A percentile compares a stretch with the other conserved stretches of the same genome.
Evolutionary conservation across 805 yeast genomes (phyloP).

Genomic region (Suhomyces sp.): DNA sequence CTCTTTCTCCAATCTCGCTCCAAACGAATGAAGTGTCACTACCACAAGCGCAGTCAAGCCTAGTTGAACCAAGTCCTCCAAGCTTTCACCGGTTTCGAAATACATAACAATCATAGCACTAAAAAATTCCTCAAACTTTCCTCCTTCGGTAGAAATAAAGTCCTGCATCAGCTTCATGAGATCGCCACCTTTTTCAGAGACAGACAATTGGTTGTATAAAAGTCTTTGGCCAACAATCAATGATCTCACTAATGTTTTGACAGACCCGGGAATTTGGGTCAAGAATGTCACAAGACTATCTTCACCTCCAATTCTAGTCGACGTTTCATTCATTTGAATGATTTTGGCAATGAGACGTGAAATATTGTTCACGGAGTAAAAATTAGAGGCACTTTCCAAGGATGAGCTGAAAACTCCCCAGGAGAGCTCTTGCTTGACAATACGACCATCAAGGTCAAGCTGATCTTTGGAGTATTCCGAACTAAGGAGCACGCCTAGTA

Average conservation of each 20-base stretch:
- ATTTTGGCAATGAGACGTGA: constrained; percentile 43
- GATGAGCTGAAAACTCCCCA: not conserved
- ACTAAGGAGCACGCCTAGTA: not conserved
- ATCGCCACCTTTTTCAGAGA: not conserved
- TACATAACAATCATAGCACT: constrained; percentile 38
- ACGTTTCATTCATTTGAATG: constrained; percentile 56
- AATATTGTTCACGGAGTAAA: constrained; percentile 15
- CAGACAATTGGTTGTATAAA: not conserved
- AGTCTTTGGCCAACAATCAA: constrained; percentile 39
- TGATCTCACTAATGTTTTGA: constrained; percentile 36
- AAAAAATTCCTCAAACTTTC: constrained; percentile 30
- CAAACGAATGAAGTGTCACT: constrained; percentile 20
- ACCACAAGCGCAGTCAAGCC: constrained; percentile 30
- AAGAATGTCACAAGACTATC: constrained; percentile 23
- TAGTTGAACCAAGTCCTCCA: constrained; percentile 32
- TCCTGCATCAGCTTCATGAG: constrained; percentile 10
- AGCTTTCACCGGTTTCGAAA: constrained; percentile 46
- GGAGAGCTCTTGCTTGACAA: not conserved
- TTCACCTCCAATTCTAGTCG: constrained; percentile 49
- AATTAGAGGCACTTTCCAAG: not conserved
- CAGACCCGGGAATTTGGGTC: constrained; percentile 23
- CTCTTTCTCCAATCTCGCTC: not conserved
- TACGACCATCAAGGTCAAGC: not conserved
- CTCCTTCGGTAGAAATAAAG: constrained; percentile 25
- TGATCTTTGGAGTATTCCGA: not conserved